Conservation (phyloP, 176 grass and related monocot species). For the Guadua angustifolia region DNA sequence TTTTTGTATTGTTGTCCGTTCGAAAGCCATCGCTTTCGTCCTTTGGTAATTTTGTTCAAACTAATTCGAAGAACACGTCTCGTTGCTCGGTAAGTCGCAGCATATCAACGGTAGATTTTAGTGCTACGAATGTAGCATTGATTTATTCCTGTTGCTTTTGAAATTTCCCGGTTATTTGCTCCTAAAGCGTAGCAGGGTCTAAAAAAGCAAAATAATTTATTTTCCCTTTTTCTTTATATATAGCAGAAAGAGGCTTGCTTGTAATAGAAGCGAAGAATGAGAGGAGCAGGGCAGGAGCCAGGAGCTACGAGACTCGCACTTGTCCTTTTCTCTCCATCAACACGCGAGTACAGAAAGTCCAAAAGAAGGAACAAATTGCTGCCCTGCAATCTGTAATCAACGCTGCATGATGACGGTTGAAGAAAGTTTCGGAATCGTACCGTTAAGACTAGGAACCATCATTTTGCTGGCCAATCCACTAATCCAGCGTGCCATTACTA, state of each 20-base stretch:
- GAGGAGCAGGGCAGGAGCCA: no score
- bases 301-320: neutral
- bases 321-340: conserved; percentile 25
- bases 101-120: conserved; percentile 15
- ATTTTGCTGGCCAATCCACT: neutral
- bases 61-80: neutral
- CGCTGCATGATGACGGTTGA: neutral
- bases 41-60: neutral
- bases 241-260: conserved; percentile 50
- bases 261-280: conserved; percentile 49
- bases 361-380: conserved; percentile 41
- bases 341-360: conserved; percentile 26
- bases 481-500: neutral
- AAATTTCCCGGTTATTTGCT: neutral
- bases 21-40: conserved; percentile 38
- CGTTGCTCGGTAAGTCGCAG: conserved; percentile 18
- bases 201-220: conserved; percentile 39
- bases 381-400: neutral
- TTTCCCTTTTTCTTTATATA: conserved; percentile 38
- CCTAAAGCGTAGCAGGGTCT: neutral
- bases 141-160: neutral
- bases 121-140: neutral
- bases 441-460: neutral
- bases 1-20: neutral
- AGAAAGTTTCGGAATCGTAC: neutral